Base-by-base conservation (phyloP, 345 rosid species). In the Pistacia vera region DNA sequence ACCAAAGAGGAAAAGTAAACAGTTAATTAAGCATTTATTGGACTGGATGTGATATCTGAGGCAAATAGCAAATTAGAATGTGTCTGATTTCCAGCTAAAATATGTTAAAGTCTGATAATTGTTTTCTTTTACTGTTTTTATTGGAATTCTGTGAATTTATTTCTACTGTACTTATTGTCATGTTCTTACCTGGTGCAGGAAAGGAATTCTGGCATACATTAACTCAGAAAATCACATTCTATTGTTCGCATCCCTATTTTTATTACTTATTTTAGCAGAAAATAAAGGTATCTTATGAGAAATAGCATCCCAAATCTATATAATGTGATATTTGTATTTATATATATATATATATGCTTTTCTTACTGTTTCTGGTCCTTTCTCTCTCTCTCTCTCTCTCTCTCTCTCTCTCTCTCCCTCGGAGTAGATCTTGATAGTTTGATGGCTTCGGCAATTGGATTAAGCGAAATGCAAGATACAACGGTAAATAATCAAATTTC, bases 181-280 rank as follows among this genome's bases (percentile, higher is more conserved):
- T 8, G 22, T 67, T 44, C 59, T 52, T 75, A 36, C 8, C 5
- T 74, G 56, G 51, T 80, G 83, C 89, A 89, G 93, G 83, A 73
- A 46, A 57, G 88, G 89, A 72, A 83, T 86, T 61, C 74, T 91
- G 12, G 63, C 81, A 28, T 75, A 68, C 69, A 68, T 85, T 62
- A 82, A 80, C 63, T 91, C 91, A 58, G 87, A 86, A 48, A 82
- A 88, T 78, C 87, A 81, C 18, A 68, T 60, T 71, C 68, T 87
- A 73, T 68, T 82, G 54, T 77, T 91, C 33, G 89, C 84, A 41
- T 86, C 92, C 46, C 74, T 87, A 22, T 86, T 81, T 80, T 70
- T 91, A 71, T 80, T 89, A 76, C 82, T 89, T 66, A 78, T 83
- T 70, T 66, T 87, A 64, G 80, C 83, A 28, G 92, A 87, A 75